Conservation (phyloP, 176 grass and related monocot species). For the Bromus sterilis region DNA sequence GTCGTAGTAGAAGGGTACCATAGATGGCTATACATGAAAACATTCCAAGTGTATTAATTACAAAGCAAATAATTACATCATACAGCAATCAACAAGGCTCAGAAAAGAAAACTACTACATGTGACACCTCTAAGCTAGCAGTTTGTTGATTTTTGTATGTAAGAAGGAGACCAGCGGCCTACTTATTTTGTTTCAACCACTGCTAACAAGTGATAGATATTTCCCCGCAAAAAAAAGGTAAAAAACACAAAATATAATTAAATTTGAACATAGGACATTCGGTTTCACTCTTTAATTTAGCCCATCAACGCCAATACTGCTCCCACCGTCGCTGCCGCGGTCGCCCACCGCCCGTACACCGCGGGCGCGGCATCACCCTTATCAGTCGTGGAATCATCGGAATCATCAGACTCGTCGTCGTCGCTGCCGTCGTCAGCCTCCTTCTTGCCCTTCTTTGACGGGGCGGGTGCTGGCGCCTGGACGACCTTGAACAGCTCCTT, state of each 20-base stretch:
- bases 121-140: not conserved
- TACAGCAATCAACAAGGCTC: not conserved
- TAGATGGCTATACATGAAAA: not conserved
- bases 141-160: not conserved
- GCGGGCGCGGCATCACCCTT: constrained; percentile 23
- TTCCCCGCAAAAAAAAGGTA: not conserved
- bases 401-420: constrained; percentile 1
- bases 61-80: constrained; percentile 22
- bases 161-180: not conserved
- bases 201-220: not conserved
- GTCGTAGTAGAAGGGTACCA: too few relatives aligned
- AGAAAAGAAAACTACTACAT: not conserved
- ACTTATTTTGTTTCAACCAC: not conserved
- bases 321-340: not conserved
- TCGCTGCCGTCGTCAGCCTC: not conserved
- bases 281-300: not conserved
- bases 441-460: constrained; percentile 15
- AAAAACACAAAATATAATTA: not conserved
- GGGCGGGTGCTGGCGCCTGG: constrained; percentile 25
- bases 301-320: constrained; percentile 7
- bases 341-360: not conserved
- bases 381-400: not conserved
- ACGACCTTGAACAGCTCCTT: constrained; percentile 63
- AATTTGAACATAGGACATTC: not conserved
- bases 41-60: not conserved